A percentile compares a stretch with the other conserved stretches of the same genome.
Evolutionary conservation across 495 filamentous ascomycete genomes (phyloP).

Genomic region (Schizothecium vesticola): DNA sequence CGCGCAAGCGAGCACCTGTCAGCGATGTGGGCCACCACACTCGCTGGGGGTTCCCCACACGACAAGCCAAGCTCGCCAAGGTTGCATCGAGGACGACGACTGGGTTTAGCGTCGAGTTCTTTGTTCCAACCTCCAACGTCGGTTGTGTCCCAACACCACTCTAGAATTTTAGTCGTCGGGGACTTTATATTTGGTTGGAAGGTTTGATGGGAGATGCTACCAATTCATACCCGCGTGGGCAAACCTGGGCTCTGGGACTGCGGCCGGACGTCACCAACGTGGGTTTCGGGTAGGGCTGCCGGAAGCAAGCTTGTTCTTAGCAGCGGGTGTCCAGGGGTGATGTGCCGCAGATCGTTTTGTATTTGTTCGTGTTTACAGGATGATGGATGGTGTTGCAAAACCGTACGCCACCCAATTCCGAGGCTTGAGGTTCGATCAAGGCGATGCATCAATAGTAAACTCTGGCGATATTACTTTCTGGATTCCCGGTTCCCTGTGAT

Average conservation of each 20-base stretch:
- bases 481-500: neutral
- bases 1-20: slow-evolving; percentile 13
- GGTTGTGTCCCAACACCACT: neutral
- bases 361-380: neutral
- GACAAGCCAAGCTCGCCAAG: neutral
- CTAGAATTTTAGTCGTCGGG: neutral
- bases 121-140: neutral
- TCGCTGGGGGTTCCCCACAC: slow-evolving; percentile 2
- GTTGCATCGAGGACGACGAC: neutral
- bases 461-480: neutral
- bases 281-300: neutral
- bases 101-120: neutral
- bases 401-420: neutral
- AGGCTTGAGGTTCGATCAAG: neutral
- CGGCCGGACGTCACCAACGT: neutral
- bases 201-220: neutral
- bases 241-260: neutral
- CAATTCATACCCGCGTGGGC: neutral
- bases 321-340: neutral
- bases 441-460: neutral
- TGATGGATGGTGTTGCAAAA: neutral
- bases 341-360: neutral
- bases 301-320: neutral
- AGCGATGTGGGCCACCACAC: neutral
- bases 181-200: neutral